Percentiles rank a stretch among this genome's conserved stretches.
Conservation (phyloP, 345 rosid genomes). For the Gossypioides kirkii region DNA sequence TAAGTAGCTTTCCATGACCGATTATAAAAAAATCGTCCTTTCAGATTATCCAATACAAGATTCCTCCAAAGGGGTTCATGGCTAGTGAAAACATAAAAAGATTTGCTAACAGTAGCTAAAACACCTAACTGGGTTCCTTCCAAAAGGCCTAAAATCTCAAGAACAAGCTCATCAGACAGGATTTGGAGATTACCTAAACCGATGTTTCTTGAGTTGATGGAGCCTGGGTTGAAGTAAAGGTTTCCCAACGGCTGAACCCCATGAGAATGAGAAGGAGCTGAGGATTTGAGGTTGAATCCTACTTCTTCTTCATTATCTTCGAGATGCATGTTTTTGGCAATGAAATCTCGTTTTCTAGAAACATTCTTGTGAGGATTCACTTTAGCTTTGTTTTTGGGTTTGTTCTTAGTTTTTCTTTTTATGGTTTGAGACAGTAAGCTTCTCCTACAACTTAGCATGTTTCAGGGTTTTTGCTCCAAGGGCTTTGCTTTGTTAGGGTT, state of each 20-base stretch:
- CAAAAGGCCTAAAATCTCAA: slow-evolving; percentile 72
- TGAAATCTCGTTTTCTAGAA: slow-evolving; percentile 21
- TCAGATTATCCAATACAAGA: slow-evolving; percentile 59
- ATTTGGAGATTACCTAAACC: slow-evolving; percentile 74
- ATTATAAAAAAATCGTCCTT: slow-evolving; percentile 51
- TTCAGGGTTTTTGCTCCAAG: background rate
- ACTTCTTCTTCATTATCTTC: slow-evolving; percentile 32
- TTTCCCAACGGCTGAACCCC: slow-evolving; percentile 93
- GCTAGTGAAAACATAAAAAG: slow-evolving; percentile 62
- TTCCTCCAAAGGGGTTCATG: slow-evolving; percentile 91
- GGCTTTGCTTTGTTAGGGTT: slow-evolving; percentile 3
- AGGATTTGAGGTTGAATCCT: slow-evolving; percentile 59
- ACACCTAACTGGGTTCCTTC: slow-evolving; percentile 53
- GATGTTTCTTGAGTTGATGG: slow-evolving; percentile 61
- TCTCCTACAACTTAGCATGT: slow-evolving; percentile 35
- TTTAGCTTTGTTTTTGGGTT: slow-evolving; percentile 15
- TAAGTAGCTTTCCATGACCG: slow-evolving; percentile 82
- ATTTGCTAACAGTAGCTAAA: slow-evolving; percentile 67
- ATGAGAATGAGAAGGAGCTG: slow-evolving; percentile 47
- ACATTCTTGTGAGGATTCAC: slow-evolving; percentile 15
- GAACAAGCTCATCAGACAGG: slow-evolving; percentile 71
- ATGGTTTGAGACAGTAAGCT: slow-evolving; percentile 26
- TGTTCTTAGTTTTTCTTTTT: slow-evolving; percentile 16
- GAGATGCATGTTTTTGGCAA: slow-evolving; percentile 11
- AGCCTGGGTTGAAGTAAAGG: slow-evolving; percentile 49